phyloP scores from a whole-genome alignment of 345 rosid species.

The Eucalyptus regnans region DNA sequence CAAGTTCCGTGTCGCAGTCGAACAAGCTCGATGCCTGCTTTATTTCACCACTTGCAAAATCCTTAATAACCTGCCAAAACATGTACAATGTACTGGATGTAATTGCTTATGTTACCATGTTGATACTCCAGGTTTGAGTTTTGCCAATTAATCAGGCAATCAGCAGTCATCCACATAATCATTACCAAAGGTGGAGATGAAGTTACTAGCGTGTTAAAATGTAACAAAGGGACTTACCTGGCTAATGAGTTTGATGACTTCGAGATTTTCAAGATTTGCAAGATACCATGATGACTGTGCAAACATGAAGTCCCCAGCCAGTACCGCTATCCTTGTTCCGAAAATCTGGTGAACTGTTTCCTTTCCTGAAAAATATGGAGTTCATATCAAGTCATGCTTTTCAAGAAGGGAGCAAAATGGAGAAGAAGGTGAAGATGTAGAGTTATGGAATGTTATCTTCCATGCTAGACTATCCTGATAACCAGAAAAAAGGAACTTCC shows the following conservation, averaged over 20 bases:
- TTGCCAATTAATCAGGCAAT: not conserved
- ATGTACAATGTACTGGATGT: not conserved
- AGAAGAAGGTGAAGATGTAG: not conserved
- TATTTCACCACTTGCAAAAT: slow-evolving; percentile 97
- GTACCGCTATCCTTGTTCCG: slow-evolving; percentile 83
- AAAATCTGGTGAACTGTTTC: slow-evolving; percentile 77
- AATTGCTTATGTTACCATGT: not conserved
- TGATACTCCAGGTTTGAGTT: not conserved
- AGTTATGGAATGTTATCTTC: not conserved
- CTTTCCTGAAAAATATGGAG: slow-evolving; percentile 32
- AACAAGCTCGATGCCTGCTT: slow-evolving; percentile 92
- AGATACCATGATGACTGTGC: slow-evolving; percentile 98
- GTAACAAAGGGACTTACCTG: slow-evolving; percentile 34
- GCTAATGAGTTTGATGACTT: slow-evolving; percentile 93
- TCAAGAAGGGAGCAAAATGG: not conserved
- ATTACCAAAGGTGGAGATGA: not conserved
- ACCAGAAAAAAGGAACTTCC: not conserved
- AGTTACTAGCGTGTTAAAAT: not conserved
- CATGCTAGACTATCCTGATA: not conserved
- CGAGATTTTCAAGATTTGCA: slow-evolving; percentile 87
- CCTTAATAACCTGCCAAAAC: slow-evolving; percentile 72
- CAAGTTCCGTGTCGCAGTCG: slow-evolving; percentile 69
- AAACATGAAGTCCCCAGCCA: slow-evolving; percentile 97
- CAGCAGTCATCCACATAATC: not conserved
- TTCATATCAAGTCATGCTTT: not conserved